Evolutionary conservation across 371 early-diverging fungal genomes (phyloP).

Genomic region (Entomophthora muscae): DNA sequence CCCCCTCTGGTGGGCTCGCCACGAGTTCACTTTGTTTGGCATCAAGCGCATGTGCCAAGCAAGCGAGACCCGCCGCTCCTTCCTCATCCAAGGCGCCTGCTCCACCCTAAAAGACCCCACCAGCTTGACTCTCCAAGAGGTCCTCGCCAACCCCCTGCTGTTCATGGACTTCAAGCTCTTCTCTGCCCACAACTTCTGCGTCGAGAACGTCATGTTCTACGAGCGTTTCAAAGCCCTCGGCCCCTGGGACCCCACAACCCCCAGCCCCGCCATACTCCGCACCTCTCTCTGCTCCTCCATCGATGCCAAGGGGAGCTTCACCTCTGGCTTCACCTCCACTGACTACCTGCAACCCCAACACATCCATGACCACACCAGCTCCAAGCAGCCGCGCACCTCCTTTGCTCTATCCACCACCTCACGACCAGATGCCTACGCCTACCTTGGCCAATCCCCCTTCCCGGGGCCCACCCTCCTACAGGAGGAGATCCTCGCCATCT

Average conservation of each 20-base stretch:
- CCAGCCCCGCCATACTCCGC: too few species aligned
- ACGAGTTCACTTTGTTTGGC: background rate
- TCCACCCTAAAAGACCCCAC: background rate
- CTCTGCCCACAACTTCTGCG: conserved; percentile 5
- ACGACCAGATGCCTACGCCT: too few species aligned
- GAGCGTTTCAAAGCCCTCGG: background rate
- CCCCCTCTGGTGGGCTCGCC: background rate
- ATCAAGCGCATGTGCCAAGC: background rate
- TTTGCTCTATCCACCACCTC: background rate
- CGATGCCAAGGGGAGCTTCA: background rate
- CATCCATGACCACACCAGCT: background rate
- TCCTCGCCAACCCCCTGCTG: background rate
- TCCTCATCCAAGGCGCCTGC: background rate
- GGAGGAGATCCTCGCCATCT: background rate
- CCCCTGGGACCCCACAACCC: background rate
- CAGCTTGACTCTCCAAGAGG: background rate
- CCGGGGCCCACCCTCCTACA: background rate
- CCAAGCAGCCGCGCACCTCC: background rate
- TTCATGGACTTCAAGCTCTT: conserved; percentile 4
- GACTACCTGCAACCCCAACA: background rate
- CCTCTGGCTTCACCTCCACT: background rate
- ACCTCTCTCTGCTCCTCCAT: background rate
- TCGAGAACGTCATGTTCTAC: conserved; percentile 7
- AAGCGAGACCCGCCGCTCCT: background rate
- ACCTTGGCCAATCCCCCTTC: background rate